Conservation (phyloP, 163 green algal genomes). For the Chloroidium sp. region DNA sequence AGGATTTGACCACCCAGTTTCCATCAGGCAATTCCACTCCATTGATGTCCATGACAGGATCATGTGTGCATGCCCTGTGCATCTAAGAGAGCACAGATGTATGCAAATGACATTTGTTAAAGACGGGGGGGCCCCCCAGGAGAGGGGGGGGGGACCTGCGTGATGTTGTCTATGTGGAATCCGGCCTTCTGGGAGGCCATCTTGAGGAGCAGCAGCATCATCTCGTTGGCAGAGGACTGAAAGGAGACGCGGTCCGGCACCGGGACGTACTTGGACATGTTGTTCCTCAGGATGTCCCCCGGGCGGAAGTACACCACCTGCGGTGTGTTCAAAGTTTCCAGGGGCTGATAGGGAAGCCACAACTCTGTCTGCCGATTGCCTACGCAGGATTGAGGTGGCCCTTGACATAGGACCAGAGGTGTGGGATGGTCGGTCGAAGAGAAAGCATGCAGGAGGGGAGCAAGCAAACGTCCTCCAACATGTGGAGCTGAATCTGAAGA, state of each 20-base stretch:
- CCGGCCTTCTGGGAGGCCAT: constrained; percentile 1
- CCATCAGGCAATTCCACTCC: too few relatives aligned
- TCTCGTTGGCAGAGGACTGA: background rate
- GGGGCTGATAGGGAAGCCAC: too few relatives aligned
- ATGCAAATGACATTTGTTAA: background rate
- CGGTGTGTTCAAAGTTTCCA: background rate
- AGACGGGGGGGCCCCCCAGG: background rate
- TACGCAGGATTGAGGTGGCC: too few relatives aligned
- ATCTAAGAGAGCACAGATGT: background rate
- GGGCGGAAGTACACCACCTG: constrained; percentile 1
- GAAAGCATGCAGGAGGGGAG: too few relatives aligned
- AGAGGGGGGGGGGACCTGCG: background rate
- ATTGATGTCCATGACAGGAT: too few relatives aligned
- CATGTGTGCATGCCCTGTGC: too few relatives aligned
- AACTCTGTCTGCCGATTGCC: too few relatives aligned
- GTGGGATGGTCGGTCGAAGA: too few relatives aligned
- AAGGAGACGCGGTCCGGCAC: background rate
- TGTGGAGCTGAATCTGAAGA: too few relatives aligned
- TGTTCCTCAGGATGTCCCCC: background rate
- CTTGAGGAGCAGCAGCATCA: background rate
- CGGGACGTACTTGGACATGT: constrained; percentile 1
- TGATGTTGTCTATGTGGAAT: constrained; percentile 1
- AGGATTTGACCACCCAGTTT: too few relatives aligned
- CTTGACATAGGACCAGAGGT: too few relatives aligned
- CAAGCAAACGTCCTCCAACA: too few relatives aligned